Evolutionary conservation across 2,329 filamentous ascomycete species (phyloP), one percentile per base, ranked within the genome.

Genomic region (Purpureocillium lavendulum): DNA sequence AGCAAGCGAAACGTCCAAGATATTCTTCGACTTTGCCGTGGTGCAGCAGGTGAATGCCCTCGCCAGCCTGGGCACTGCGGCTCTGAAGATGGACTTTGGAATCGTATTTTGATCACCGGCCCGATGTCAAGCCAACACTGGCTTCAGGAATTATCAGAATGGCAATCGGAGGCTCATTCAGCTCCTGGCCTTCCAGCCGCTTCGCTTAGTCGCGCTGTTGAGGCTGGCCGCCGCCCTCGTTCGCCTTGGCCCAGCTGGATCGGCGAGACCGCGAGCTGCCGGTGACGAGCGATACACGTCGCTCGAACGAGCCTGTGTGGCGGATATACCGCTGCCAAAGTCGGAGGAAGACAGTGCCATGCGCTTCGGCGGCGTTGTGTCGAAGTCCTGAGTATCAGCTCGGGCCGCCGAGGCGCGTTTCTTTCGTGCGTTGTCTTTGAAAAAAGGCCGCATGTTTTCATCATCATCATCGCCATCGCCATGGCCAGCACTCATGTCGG

Each of bases 1-100:
- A 0, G 54, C 58, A 3, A 56, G 57, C 24, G 54, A 62, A 1
- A 58, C 60, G 26, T 66, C 62, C 2, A 56, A 51, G n/a, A 51
- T 56, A 1, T 76, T 77, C 45, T 75, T 75, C 47, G 60, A 67
- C 26, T 63, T 60, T 40, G 64, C 62, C n/a, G 66, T 78, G 9
- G 52, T 73, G 16, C 56, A 64, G 40, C 69, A 70, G 26, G 52
- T 78, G 14, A 60, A 63, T 38, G 54, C 57, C n/a, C 50, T 78
- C 40, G 66, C 71, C 3, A 54, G 52, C 2, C 53, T 76, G 26
- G 71, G 71, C 2, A 50, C 64, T 13, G 61, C 61, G 13, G 51
- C 73, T 12, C 52, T 77, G 40, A 54, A 54, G 24, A 48, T 42
- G 4, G 67, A 71, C 42, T 62, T 75, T 50, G 53, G 51, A 14